Evolutionary conservation across 2,329 filamentous ascomycete genomes (phyloP).

Genomic region (Monilinia laxa): DNA sequence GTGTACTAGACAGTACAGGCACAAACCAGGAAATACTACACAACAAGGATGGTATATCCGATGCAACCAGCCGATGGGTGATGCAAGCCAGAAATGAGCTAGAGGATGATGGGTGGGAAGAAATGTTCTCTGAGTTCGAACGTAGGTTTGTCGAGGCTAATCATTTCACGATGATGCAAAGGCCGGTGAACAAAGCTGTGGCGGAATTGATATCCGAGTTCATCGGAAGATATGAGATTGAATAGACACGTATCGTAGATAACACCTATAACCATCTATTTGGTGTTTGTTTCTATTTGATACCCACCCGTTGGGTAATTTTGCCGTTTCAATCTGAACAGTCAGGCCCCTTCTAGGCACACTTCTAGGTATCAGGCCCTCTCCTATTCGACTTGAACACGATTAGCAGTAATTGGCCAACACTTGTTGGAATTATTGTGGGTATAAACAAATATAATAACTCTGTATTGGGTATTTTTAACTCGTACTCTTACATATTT

Average conservation of each 20-base stretch:
- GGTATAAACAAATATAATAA: not conserved
- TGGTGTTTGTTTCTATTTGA: not conserved
- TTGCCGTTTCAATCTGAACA: not conserved
- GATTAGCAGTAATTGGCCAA: not conserved
- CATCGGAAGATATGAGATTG: not conserved
- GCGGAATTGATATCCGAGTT: not conserved
- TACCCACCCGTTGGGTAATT: not conserved
- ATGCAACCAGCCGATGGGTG: constrained; percentile 1
- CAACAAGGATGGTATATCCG: not conserved
- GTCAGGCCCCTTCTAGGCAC: not conserved
- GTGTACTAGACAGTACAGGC: not conserved
- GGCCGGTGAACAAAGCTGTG: constrained; percentile 9
- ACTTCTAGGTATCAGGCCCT: not conserved
- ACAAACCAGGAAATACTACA: too few species aligned
- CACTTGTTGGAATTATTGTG: not conserved
- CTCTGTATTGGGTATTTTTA: constrained; percentile 18
- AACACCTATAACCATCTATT: not conserved
- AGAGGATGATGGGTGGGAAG: constrained; percentile 1
- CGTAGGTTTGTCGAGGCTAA: constrained; percentile 24
- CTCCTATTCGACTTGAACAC: not conserved
- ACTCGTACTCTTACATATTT: constrained; percentile 14
- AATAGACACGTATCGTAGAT: not conserved
- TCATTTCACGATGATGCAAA: constrained; percentile 33
- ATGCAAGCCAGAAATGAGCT: not conserved
- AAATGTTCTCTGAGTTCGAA: not conserved